Conservation (phyloP, 257 asterid species). For the Nicotiana undulata region DNA sequence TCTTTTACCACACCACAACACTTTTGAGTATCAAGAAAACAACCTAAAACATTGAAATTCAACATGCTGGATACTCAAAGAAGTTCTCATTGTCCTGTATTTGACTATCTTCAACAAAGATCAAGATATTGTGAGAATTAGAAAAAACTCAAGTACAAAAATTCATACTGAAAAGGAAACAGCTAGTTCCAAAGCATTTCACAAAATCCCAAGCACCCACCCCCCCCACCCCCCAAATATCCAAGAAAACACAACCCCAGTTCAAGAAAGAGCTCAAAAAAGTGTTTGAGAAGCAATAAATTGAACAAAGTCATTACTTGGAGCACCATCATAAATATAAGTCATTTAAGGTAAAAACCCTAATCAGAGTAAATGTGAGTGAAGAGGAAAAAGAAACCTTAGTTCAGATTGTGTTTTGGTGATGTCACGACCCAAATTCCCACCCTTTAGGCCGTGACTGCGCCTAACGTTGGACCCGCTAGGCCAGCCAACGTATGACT, state of each 20-base stretch:
- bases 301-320: slow-evolving; percentile 18
- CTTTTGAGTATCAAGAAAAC: background rate
- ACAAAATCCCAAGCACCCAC: slow-evolving; percentile 13
- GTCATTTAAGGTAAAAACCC: slow-evolving; percentile 21
- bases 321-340: slow-evolving; percentile 16
- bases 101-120: background rate
- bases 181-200: slow-evolving; percentile 5
- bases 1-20: background rate
- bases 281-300: slow-evolving; percentile 14
- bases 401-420: slow-evolving; percentile 23
- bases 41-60: slow-evolving; percentile 2
- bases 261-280: slow-evolving; percentile 14
- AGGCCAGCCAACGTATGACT: no score
- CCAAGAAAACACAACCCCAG: slow-evolving; percentile 24
- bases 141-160: slow-evolving; percentile 6
- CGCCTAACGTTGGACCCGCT: no score
- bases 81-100: background rate
- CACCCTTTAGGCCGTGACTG: no score
- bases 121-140: background rate
- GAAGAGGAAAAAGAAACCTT: slow-evolving; percentile 20
- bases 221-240: background rate
- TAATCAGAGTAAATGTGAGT: slow-evolving; percentile 22
- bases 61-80: background rate
- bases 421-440: no score
- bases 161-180: slow-evolving; percentile 1